A percentile compares a stretch with the other conserved stretches of the same genome.
Evolutionary conservation across 352 stramenopile species (phyloP).

Genomic region (Phytophthora cactorum): DNA sequence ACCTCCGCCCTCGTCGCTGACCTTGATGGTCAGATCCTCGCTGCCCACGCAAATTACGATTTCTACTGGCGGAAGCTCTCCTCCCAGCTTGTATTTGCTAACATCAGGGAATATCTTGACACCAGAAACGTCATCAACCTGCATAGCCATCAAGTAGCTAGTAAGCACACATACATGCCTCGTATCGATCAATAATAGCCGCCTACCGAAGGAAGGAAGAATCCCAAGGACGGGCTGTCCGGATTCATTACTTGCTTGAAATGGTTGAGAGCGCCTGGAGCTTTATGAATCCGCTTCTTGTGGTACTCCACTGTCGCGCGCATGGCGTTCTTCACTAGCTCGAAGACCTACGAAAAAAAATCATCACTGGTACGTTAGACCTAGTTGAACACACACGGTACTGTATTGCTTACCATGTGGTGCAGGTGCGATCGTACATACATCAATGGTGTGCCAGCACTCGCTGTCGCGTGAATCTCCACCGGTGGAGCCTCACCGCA

Average conservation of each 20-base stretch:
- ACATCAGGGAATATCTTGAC: slow-evolving; percentile 83
- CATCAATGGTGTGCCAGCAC: slow-evolving; percentile 68
- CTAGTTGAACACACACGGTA: background rate
- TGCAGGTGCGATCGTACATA: slow-evolving; percentile 86
- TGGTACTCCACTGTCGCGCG: slow-evolving; percentile 96
- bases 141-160: background rate
- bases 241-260: slow-evolving; percentile 77
- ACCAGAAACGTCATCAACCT: slow-evolving; percentile 60
- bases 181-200: background rate
- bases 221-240: slow-evolving; percentile 68
- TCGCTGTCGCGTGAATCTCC: slow-evolving; percentile 60
- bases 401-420: slow-evolving; percentile 60
- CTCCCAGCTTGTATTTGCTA: slow-evolving; percentile 63
- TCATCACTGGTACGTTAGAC: background rate
- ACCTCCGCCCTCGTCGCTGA: slow-evolving; percentile 98
- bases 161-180: slow-evolving; percentile 3
- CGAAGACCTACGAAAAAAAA: slow-evolving; percentile 76
- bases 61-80: slow-evolving; percentile 92
- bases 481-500: slow-evolving; percentile 61
- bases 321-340: slow-evolving; percentile 99
- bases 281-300: slow-evolving; percentile 63
- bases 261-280: slow-evolving; percentile 49
- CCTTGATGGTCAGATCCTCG: slow-evolving; percentile 97
- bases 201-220: slow-evolving; percentile 69
- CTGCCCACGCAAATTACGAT: slow-evolving; percentile 98